Percentiles rank a stretch among this genome's conserved stretches.
Conservation (phyloP, 148 eudicot species). For the Silene uniflora region DNA sequence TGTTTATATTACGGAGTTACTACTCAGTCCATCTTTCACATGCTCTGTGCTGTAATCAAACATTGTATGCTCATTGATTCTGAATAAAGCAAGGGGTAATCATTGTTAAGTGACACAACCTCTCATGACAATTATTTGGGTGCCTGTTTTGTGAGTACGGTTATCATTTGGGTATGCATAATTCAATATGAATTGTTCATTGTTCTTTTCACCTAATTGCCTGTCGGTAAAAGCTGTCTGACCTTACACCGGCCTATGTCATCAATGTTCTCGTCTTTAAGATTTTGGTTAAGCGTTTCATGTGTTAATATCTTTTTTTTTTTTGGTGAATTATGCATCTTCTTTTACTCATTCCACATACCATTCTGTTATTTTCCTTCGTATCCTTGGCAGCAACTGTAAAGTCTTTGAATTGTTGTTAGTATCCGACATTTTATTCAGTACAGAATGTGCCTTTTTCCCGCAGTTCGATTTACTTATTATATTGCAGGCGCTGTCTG, state of each 20-base stretch:
- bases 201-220: not conserved
- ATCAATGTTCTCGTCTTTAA: not conserved
- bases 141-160: not conserved
- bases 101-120: no score
- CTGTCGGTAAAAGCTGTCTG: not conserved
- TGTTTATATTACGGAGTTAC: no score
- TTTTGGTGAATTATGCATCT: not conserved
- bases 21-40: no score
- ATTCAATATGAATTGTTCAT: not conserved
- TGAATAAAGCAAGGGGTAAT: no score
- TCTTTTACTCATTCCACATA: not conserved
- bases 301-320: not conserved
- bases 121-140: no score
- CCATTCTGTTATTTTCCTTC: not conserved
- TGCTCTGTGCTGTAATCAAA: no score
- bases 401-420: not conserved
- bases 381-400: not conserved
- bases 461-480: constrained; percentile 5
- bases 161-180: not conserved
- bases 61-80: no score
- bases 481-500: constrained; percentile 78
- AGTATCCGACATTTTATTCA: not conserved
- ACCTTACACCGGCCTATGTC: not conserved
- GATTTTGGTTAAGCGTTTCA: not conserved
- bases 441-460: not conserved